Conservation (phyloP, 306 rosid species). For the Phaseolus lunatus region DNA sequence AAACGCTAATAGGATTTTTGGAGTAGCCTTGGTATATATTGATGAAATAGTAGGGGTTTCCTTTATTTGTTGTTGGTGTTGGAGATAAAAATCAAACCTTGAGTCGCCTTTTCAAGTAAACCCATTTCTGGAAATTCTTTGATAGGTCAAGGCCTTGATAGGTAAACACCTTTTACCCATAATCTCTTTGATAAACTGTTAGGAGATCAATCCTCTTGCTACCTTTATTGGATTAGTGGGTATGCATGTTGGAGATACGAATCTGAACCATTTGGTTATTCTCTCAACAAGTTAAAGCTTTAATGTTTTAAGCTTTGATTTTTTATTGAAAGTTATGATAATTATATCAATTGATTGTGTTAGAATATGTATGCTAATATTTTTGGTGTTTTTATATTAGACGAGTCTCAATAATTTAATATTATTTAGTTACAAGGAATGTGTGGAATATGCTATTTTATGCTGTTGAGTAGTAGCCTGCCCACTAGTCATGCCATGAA, state of each 20-base stretch:
- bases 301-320: neutral
- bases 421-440: neutral
- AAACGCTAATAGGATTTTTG: slow-evolving; percentile 30
- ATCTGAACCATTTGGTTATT: neutral
- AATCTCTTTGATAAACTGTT: neutral
- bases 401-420: neutral
- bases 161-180: too few species aligned
- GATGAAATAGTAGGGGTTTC: slow-evolving; percentile 1
- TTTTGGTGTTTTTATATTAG: neutral
- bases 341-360: slow-evolving; percentile 24
- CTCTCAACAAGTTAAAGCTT: neutral
- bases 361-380: neutral
- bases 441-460: neutral
- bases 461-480: neutral
- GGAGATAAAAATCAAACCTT: slow-evolving; percentile 8
- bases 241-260: slow-evolving; percentile 19
- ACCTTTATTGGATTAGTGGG: neutral
- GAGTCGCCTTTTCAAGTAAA: too few species aligned
- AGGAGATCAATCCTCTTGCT: too few species aligned
- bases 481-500: neutral
- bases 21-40: slow-evolving; percentile 24
- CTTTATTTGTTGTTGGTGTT: slow-evolving; percentile 17
- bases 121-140: slow-evolving; percentile 1
- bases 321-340: neutral
- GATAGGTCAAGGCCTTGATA: slow-evolving; percentile 24